These are phyloP conservation scores for Starmerella etchellsii DNA, from an alignment of 805 yeast genomes.

Conservation along the genomic window DNA sequence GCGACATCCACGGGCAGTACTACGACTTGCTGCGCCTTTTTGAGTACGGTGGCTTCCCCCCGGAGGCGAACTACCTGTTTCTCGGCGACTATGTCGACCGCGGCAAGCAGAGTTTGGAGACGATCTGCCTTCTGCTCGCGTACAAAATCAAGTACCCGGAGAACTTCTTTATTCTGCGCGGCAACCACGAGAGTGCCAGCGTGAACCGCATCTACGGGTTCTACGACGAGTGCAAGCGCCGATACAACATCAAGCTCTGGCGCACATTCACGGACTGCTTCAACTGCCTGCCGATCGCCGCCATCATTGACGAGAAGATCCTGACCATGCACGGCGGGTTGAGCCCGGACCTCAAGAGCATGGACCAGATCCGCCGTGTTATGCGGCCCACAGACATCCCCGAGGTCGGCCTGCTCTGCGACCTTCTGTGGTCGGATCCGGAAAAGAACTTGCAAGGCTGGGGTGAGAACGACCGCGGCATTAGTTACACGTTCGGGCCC, in stretches of 20 bases:
- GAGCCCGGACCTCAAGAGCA: slow-evolving; percentile 90
- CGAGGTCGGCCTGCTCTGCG: slow-evolving; percentile 92
- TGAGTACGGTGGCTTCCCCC: slow-evolving; percentile 98
- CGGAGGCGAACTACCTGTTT: slow-evolving; percentile 92
- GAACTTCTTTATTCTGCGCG: slow-evolving; percentile 90
- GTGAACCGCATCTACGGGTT: slow-evolving; percentile 96
- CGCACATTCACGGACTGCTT: slow-evolving; percentile 97
- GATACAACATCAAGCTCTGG: slow-evolving; percentile 97
- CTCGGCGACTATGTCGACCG: slow-evolving; percentile 97
- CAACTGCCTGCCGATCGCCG: slow-evolving; percentile 97
- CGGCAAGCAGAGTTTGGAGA: slow-evolving; percentile 94
- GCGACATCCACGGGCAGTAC: slow-evolving; percentile 98
- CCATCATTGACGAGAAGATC: slow-evolving; percentile 93
- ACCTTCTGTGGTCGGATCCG: slow-evolving; percentile 95
- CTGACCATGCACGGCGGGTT: slow-evolving; percentile 99
- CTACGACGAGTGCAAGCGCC: slow-evolving; percentile 93
- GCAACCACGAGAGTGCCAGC: slow-evolving; percentile 97
- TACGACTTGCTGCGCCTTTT: slow-evolving; percentile 88
- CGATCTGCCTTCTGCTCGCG: slow-evolving; percentile 84
- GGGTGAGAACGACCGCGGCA: slow-evolving; percentile 99
- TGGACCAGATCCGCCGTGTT: slow-evolving; percentile 97
- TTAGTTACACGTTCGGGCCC: slow-evolving; percentile 98
- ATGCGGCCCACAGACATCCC: slow-evolving; percentile 99
- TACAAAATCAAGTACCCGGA: slow-evolving; percentile 97
- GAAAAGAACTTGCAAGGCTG: slow-evolving; percentile 97